These are phyloP conservation scores for Fraxinus anomala DNA, from an alignment of 257 asterid genomes.

Conservation along the genomic window DNA sequence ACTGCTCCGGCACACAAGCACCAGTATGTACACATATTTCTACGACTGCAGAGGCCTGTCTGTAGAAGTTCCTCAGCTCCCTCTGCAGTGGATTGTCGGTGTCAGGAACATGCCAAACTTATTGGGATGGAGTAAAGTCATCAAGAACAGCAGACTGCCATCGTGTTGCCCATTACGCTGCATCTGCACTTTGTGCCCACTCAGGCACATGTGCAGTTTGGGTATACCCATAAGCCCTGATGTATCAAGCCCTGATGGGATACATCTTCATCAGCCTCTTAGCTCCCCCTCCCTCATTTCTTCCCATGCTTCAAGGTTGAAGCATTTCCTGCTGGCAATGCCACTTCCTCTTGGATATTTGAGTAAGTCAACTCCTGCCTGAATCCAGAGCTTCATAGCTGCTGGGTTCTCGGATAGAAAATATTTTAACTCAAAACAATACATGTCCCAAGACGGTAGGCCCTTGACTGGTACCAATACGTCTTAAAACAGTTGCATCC, in stretches of 20 bases:
- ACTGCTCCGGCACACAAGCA: constrained; percentile 77
- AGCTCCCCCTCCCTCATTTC: constrained; percentile 79
- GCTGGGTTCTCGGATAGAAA: constrained; percentile 81
- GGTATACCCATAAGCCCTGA: constrained; percentile 88
- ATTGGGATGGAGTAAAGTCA: constrained; percentile 81
- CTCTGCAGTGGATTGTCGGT: constrained; percentile 45
- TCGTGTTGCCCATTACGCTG: constrained; percentile 94
- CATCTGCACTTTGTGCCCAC: constrained; percentile 91
- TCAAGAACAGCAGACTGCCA: constrained; percentile 88
- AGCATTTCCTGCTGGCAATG: constrained; percentile 74
- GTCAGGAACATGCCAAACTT: constrained; percentile 90
- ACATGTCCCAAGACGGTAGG: constrained; percentile 78
- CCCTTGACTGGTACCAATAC: constrained; percentile 63
- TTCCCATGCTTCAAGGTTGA: constrained; percentile 61
- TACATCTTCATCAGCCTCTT: constrained; percentile 76
- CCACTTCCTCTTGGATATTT: constrained; percentile 74
- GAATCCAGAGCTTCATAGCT: constrained; percentile 88
- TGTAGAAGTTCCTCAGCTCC: constrained; percentile 79
- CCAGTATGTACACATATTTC: constrained; percentile 88
- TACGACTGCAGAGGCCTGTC: constrained; percentile 93
- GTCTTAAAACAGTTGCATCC: constrained; percentile 72
- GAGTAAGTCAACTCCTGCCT: constrained; percentile 85
- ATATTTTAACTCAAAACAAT: constrained; percentile 57
- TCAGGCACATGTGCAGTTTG: constrained; percentile 80
- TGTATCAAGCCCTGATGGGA: constrained; percentile 67